These are phyloP conservation scores for Carex cristatella DNA, from an alignment of 176 grass and related monocot species.

Conservation along the genomic window DNA sequence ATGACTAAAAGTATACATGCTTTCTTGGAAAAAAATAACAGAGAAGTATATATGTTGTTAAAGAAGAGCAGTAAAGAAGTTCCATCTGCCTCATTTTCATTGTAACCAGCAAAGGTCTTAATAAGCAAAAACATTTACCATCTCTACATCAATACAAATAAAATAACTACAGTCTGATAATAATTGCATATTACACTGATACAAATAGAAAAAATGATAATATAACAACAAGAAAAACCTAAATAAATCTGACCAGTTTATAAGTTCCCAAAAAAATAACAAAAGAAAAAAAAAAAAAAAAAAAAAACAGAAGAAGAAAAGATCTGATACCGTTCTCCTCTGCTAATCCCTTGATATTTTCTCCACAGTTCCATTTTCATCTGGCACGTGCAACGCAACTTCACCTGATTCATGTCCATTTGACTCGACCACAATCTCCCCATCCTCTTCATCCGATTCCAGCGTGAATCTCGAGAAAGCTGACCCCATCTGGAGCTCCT, in stretches of 20 bases:
- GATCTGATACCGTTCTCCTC: not conserved
- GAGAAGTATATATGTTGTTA: not conserved
- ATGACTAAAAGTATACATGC: not conserved
- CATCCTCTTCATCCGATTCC: constrained; percentile 78
- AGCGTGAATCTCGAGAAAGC: constrained; percentile 48
- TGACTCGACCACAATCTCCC: constrained; percentile 24
- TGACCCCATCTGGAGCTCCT: constrained; percentile 77
- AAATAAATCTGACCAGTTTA: not conserved
- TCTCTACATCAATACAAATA: constrained; percentile 11
- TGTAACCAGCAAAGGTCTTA: constrained; percentile 6
- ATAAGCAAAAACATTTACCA: not conserved
- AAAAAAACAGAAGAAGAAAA: not conserved
- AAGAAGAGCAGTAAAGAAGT: not conserved
- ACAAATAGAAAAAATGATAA: not conserved
- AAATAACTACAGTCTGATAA: not conserved
- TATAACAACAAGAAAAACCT: not conserved
- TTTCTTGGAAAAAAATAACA: not conserved
- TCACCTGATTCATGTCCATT: constrained; percentile 34
- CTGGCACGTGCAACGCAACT: constrained; percentile 27
- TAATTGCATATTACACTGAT: not conserved
- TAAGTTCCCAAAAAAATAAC: not conserved
- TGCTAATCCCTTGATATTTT: constrained; percentile 24
- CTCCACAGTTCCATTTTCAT: constrained; percentile 29
- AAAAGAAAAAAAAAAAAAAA: no score
- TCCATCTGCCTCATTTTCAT: not conserved